Percentiles rank a stretch among this genome's conserved stretches.
Evolutionary conservation across 495 filamentous ascomycete genomes (phyloP).

Genomic region (Cenococcum geophilum): DNA sequence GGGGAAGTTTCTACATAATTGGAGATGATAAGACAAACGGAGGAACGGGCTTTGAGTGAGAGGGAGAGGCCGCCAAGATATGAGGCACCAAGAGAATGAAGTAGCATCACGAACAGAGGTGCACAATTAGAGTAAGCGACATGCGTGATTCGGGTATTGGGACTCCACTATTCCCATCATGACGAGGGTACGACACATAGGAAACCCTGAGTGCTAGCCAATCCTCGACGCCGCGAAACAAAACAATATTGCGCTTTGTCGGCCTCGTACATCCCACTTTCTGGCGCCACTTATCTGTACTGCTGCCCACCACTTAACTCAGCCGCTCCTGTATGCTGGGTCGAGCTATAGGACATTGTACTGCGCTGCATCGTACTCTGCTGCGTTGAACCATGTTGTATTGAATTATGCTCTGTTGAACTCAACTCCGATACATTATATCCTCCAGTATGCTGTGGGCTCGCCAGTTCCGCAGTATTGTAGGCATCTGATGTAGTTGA

Average conservation of each 20-base stretch:
- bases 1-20: background rate
- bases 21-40: background rate
- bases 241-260: background rate
- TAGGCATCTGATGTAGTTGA: background rate
- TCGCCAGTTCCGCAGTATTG: conserved; percentile 8
- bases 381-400: background rate
- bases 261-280: background rate
- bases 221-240: background rate
- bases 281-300: no score
- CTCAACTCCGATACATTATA: conserved; percentile 12
- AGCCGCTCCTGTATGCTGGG: no score
- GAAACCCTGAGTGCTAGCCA: background rate
- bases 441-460: conserved; percentile 6
- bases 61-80: background rate
- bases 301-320: no score
- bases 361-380: no score
- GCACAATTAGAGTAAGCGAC: background rate
- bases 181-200: background rate
- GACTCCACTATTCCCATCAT: background rate
- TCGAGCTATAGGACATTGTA: no score
- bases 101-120: background rate
- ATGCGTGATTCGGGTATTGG: background rate
- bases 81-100: background rate
- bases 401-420: background rate
- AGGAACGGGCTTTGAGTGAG: background rate